phyloP scores from a whole-genome alignment of 2,329 filamentous ascomycete species.

The Fusarium haematococcum region DNA sequence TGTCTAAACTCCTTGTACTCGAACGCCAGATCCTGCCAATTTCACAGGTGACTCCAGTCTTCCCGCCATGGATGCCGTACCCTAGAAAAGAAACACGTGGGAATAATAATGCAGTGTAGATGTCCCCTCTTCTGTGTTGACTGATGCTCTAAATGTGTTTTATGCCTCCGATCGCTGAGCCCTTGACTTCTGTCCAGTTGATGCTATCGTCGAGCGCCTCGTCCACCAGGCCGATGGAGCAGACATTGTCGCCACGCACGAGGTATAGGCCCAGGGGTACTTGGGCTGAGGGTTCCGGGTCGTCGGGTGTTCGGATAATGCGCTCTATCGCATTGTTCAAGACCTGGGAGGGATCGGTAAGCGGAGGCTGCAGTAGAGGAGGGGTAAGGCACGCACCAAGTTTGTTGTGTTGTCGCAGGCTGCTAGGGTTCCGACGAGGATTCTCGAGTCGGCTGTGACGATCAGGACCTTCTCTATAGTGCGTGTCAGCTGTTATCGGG shows the following conservation, averaged over 20 bases:
- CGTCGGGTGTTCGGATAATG: conserved; percentile 87
- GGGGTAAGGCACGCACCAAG: conserved; percentile 62
- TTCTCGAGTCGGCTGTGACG: conserved; percentile 92
- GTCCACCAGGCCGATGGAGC: conserved; percentile 88
- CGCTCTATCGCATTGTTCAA: conserved; percentile 87
- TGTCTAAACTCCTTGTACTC: conserved; percentile 45
- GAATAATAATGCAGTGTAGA: background rate
- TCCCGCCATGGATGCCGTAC: conserved; percentile 28
- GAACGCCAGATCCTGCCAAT: conserved; percentile 41
- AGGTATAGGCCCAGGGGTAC: conserved; percentile 90
- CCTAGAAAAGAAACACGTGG: conserved; percentile 31
- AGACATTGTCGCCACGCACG: conserved; percentile 94
- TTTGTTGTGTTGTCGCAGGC: conserved; percentile 94
- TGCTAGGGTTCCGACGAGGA: conserved; percentile 82
- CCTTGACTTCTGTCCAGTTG: conserved; percentile 91
- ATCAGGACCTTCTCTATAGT: conserved; percentile 86
- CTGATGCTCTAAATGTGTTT: conserved; percentile 71
- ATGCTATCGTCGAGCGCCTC: conserved; percentile 90
- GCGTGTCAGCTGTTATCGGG: conserved; percentile 12
- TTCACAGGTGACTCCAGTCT: conserved; percentile 23
- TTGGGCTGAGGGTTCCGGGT: conserved; percentile 82
- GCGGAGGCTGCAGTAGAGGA: background rate
- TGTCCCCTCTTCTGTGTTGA: conserved; percentile 7
- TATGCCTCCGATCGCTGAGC: conserved; percentile 83
- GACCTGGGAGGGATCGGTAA: conserved; percentile 63